A percentile compares a stretch with the other conserved stretches of the same genome.
phyloP scores from a whole-genome alignment of 495 filamentous ascomycete genomes.

The Margaritispora aquatica region DNA sequence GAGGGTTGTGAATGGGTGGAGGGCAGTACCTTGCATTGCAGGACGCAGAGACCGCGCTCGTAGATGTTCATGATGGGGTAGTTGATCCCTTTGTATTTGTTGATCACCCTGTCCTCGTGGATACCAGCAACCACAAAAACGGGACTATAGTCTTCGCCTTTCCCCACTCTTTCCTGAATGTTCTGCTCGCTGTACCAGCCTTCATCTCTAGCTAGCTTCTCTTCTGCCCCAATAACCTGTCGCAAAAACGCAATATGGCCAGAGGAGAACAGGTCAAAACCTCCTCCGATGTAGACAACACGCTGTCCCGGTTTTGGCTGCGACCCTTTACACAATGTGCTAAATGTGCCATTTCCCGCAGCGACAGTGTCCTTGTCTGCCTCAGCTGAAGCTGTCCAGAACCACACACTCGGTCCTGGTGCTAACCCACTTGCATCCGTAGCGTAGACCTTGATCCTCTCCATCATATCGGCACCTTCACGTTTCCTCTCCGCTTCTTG shows the following conservation, averaged over 20 bases:
- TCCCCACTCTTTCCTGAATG: slow-evolving; percentile 51
- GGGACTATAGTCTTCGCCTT: slow-evolving; percentile 68
- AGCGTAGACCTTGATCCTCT: slow-evolving; percentile 76
- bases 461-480: slow-evolving; percentile 53
- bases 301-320: slow-evolving; percentile 67
- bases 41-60: slow-evolving; percentile 89
- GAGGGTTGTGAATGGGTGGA: too few species aligned
- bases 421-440: slow-evolving; percentile 69
- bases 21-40: slow-evolving; percentile 87
- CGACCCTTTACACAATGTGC: slow-evolving; percentile 57
- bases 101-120: slow-evolving; percentile 91
- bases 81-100: slow-evolving; percentile 92
- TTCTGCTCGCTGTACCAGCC: slow-evolving; percentile 70
- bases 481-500: slow-evolving; percentile 56
- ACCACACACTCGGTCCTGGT: slow-evolving; percentile 72
- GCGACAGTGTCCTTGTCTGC: slow-evolving; percentile 43
- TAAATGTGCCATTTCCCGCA: slow-evolving; percentile 52
- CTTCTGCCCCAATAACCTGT: slow-evolving; percentile 64
- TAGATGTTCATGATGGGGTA: slow-evolving; percentile 99
- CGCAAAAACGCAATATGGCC: slow-evolving; percentile 94
- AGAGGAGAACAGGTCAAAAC: slow-evolving; percentile 94
- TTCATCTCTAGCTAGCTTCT: slow-evolving; percentile 51
- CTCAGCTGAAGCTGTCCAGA: slow-evolving; percentile 55
- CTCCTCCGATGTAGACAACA: slow-evolving; percentile 91
- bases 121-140: slow-evolving; percentile 86